Evolutionary conservation across 768 basidiomycete genomes (phyloP).

Genomic region (Termitomyces eurrhizus): DNA sequence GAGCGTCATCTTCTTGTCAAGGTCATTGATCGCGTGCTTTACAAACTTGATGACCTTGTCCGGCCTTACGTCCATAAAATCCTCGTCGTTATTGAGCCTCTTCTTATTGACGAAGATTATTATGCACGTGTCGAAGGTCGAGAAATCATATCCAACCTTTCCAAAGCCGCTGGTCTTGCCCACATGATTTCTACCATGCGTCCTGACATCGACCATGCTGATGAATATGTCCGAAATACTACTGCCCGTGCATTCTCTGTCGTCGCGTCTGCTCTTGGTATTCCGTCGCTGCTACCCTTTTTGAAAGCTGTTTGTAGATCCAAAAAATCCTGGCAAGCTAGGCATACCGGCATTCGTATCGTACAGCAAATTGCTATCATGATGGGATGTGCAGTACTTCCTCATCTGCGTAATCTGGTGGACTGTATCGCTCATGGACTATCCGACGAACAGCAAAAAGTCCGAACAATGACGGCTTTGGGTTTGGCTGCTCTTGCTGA

Average conservation of each 20-base stretch:
- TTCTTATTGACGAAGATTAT: conserved; percentile 98
- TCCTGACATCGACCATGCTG: conserved; percentile 98
- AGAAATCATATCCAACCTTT: conserved; percentile 98
- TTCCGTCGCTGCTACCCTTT: conserved; percentile 96
- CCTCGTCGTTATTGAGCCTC: conserved; percentile 97
- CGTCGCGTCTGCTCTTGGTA: conserved; percentile 97
- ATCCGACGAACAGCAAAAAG: conserved; percentile 94
- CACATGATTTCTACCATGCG: conserved; percentile 99
- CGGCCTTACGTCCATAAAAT: conserved; percentile 99
- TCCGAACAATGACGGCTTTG: conserved; percentile 92
- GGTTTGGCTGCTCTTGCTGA: conserved; percentile 93
- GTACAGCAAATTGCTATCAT: conserved; percentile 99
- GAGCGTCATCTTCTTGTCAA: conserved; percentile 98
- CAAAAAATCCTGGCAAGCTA: conserved; percentile 99
- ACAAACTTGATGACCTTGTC: conserved; percentile 98
- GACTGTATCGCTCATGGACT: conserved; percentile 93
- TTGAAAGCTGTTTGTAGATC: conserved; percentile 97
- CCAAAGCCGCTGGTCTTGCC: conserved; percentile 97
- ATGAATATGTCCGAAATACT: conserved; percentile 98
- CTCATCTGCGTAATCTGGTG: conserved; percentile 94
- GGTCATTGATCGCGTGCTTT: conserved; percentile 97
- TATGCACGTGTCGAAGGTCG: conserved; percentile 97
- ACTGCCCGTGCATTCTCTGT: conserved; percentile 99
- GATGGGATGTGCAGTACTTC: conserved; percentile 99
- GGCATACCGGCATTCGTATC: conserved; percentile 98